A percentile compares a stretch with the other conserved stretches of the same genome.
Conservation (phyloP, 2,329 filamentous ascomycete species). For the Verticillium isaacii region DNA sequence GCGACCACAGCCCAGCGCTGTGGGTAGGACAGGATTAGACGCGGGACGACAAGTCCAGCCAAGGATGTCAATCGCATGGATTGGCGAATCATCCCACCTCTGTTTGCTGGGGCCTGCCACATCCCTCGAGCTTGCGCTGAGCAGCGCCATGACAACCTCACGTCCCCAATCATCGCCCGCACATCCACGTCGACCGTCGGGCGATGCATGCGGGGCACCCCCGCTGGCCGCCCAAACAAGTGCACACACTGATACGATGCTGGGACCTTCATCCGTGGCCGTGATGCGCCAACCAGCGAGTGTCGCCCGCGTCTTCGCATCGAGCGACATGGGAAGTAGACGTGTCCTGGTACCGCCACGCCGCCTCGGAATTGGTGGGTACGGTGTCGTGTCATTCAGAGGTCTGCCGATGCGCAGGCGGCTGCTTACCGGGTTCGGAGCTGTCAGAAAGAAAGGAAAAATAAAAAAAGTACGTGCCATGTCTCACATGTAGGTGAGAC, state of each 20-base stretch:
- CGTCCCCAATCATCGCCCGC: not conserved
- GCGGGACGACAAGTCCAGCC: slow-evolving; percentile 6
- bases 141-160: not conserved
- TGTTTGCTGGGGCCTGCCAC: not conserved
- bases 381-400: not conserved
- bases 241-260: no score
- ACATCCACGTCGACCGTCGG: not conserved
- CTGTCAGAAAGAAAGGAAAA: not conserved
- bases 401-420: not conserved
- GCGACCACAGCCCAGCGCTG: slow-evolving; percentile 11
- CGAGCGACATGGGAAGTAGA: no score
- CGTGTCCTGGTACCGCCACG: not conserved
- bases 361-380: not conserved
- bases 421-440: not conserved
- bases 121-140: not conserved
- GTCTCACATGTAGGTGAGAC: not conserved
- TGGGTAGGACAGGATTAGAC: slow-evolving; percentile 11
- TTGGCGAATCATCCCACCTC: not conserved
- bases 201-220: no score
- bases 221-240: no score
- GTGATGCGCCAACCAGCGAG: no score
- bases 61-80: not conserved
- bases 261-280: no score
- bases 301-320: no score
- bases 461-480: not conserved